phyloP scores from a whole-genome alignment of 164 flowering plant species.

The Nymphaea thermarum region DNA sequence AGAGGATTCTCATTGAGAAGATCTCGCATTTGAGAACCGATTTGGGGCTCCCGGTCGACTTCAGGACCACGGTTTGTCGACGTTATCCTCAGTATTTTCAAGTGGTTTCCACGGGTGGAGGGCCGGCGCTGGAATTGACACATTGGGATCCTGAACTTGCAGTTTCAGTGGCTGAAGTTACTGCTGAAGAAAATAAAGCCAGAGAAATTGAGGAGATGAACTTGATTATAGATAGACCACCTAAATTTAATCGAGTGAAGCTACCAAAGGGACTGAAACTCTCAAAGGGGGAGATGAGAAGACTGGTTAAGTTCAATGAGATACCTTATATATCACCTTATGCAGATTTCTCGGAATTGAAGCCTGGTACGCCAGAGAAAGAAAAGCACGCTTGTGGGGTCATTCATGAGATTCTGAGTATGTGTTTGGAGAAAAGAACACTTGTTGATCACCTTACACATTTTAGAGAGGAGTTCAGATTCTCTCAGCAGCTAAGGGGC shows the following conservation, averaged over 20 bases:
- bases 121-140: conserved; percentile 77
- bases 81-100: conserved; percentile 82
- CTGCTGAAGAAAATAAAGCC: conserved; percentile 47
- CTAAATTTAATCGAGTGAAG: conserved; percentile 64
- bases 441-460: conserved; percentile 91
- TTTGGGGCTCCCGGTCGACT: conserved; percentile 78
- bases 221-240: conserved; percentile 77
- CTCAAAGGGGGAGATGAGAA: conserved; percentile 73
- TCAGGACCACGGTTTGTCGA: conserved; percentile 62
- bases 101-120: conserved; percentile 59
- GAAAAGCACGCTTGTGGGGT: conserved; percentile 93
- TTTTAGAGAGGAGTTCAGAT: conserved; percentile 86
- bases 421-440: conserved; percentile 84
- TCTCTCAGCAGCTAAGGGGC: conserved; percentile 87
- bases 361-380: conserved; percentile 55
- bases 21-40: conserved; percentile 74
- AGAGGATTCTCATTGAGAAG: conserved; percentile 72
- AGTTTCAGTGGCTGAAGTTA: conserved; percentile 72
- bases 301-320: conserved; percentile 49
- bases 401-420: conserved; percentile 84
- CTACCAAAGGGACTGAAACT: conserved; percentile 82
- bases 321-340: conserved; percentile 86
- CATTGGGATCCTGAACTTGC: conserved; percentile 96
- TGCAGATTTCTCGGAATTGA: conserved; percentile 58
- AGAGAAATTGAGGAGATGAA: conserved; percentile 53